A percentile compares a stretch with the other conserved stretches of the same genome.
These are phyloP conservation scores for Xerocomus nothofagi DNA, from an alignment of 1,284 basidiomycete species.

Conservation along the genomic window DNA sequence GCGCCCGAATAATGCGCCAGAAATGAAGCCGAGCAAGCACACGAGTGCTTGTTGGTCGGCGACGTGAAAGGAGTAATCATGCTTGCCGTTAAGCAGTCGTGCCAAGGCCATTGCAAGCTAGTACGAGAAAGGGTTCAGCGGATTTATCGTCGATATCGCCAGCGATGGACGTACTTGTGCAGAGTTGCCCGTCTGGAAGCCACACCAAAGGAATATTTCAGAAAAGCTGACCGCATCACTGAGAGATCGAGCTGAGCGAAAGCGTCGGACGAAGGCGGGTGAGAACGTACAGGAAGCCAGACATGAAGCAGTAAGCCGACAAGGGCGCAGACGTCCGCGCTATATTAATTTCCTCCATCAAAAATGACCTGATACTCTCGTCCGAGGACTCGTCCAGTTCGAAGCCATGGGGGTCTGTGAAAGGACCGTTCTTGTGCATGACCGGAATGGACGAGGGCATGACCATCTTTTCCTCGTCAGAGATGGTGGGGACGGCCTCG, in stretches of 20 bases:
- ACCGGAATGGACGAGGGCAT: neutral
- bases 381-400: constrained; percentile 10
- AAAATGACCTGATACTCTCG: constrained; percentile 26
- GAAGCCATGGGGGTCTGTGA: constrained; percentile 6
- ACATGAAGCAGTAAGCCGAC: constrained; percentile 82
- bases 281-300: constrained; percentile 70
- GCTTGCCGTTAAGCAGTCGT: constrained; percentile 60
- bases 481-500: neutral
- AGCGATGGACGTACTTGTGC: constrained; percentile 51
- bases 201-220: constrained; percentile 83
- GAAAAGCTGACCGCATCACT: constrained; percentile 78
- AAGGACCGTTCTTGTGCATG: neutral
- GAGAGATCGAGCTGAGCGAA: neutral
- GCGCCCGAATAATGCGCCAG: constrained; percentile 72
- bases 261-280: neutral
- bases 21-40: constrained; percentile 72
- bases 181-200: constrained; percentile 81
- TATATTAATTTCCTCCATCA: constrained; percentile 61
- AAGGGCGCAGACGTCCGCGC: constrained; percentile 58
- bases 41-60: constrained; percentile 81
- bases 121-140: neutral
- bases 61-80: constrained; percentile 64
- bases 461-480: neutral
- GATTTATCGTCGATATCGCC: neutral
- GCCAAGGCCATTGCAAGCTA: constrained; percentile 64